Evolutionary conservation across 495 filamentous ascomycete genomes (phyloP), one percentile per base, ranked within the genome.

Genomic region (Chaetomium fimeti): DNA sequence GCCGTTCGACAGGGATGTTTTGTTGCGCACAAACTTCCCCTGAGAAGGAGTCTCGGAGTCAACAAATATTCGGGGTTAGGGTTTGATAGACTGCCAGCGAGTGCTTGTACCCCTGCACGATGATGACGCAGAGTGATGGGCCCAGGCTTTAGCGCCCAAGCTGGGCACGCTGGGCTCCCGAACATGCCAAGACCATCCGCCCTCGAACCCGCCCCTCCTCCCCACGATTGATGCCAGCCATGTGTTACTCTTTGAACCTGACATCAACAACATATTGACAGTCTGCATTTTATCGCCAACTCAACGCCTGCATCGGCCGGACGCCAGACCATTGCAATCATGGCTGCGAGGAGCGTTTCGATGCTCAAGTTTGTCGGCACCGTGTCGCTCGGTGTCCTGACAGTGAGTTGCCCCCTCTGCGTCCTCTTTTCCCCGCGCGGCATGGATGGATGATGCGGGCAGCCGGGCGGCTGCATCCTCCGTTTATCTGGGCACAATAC

Each of bases 361-460:
- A 76, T 89, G 73, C 83, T 87, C 75, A 96, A 97, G 76, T 96
- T 96, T 75, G 87, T 96, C 62, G 92, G 92, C 69, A 92, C 91
- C 28, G 84, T 96, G 62, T 91, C 88, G 57, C 82, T 97, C 36
- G 92, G 92, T 62, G 83, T 97, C 24, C 75, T 96, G 73, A 97
- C 92, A 28, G 91, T 95, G 85, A 70, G 84, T 78, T 32, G n/a
- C 20, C 13, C 20, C 13, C 18, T 40, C 6, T n/a, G 29, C 27
- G 51, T 15, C 28, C 40, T 42, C 49, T 68, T 36, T 36, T 63
- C 60, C 38, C 51, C 29, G 42, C 38, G 18, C 28, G 25, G 12
- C 28, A 22, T 36, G 32, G 32, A 11, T 36, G 32, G 32, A 36
- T 42, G 57, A 36, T 48, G 25, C 20, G 7, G 4, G 12, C 13